Percentiles rank a stretch among this genome's conserved stretches.
These are phyloP conservation scores for Penicillium rolfsii DNA, from an alignment of 2,329 filamentous ascomycete genomes.

Conservation along the genomic window DNA sequence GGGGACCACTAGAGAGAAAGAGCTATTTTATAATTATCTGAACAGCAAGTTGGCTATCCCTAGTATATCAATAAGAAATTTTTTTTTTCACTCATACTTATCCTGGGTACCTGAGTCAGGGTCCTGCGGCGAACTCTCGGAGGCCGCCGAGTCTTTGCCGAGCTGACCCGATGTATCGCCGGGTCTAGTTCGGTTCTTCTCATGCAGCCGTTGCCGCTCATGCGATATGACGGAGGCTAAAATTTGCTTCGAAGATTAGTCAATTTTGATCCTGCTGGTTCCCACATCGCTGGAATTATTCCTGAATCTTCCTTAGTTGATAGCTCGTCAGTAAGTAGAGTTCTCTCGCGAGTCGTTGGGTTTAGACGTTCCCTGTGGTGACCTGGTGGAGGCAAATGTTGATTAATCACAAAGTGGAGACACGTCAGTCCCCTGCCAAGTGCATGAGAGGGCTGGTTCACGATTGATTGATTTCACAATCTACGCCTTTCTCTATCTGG, in stretches of 20 bases:
- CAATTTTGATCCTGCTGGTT: background rate
- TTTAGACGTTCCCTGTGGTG: background rate
- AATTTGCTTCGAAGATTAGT: background rate
- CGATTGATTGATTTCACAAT: background rate
- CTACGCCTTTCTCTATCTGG: background rate
- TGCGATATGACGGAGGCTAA: background rate
- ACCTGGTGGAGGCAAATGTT: background rate
- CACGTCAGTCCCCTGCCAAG: background rate
- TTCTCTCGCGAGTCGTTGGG: background rate
- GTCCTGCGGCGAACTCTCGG: conserved; percentile 1
- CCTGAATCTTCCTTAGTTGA: background rate
- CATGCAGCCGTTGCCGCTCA: background rate
- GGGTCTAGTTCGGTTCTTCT: background rate
- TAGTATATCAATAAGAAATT: background rate
- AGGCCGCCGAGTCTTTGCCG: background rate
- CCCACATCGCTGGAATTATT: background rate
- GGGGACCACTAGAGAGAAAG: no score
- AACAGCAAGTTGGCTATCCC: background rate
- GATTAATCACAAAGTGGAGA: background rate
- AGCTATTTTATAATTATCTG: no score
- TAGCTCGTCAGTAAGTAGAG: background rate
- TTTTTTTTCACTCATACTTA: background rate
- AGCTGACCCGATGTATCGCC: conserved; percentile 3
- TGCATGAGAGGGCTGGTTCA: background rate
- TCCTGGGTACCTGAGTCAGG: background rate